Base-by-base conservation (phyloP, 257 asterid species). In the Capsicum baccatum region DNA sequence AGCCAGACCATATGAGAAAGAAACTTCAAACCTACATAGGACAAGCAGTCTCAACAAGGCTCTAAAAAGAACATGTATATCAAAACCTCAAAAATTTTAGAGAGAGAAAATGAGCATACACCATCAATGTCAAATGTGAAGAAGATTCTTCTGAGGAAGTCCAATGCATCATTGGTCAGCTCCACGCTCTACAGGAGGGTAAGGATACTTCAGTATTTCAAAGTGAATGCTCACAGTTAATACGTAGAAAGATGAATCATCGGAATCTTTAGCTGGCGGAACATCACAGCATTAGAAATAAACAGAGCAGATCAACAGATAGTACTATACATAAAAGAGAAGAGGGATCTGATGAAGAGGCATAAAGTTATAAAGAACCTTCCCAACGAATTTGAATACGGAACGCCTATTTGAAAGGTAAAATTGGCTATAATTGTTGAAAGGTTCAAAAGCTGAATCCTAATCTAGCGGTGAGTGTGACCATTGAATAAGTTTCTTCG, bases 161-260 rank as follows among this genome's bases (percentile, higher is more conserved):
- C 98, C 90, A 91, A 84, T 76, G 97, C 99, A 79, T 95, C 99
- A 87, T 84, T 89, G 80, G 97, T 91, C 79, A 97, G 92, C 97
- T 97, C 99, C 89, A 92, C 97, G 71, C 97, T 97, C 99, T 97
- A 76, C 88, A 88, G 62, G 86, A 67, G 48, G 78, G 64, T 60
- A 81, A 58, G 64, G 67, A 83, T 83, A 55, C 69, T 19, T 56
- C 47, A 62, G 47, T 58, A 76, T 50, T 48, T 82, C 70, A n/a
- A 83, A 52, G 26, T 52, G 57, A 83, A 67, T 2, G 8, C 14
- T 21, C 19, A 33, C 48, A 76, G 81, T 76, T 52, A 21, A 50
- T 74, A 13, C 17, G 8, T 52, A 78, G 81, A 26, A 76, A 52
- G 47, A 52, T 16, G 21, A 76, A 26, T 76, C 48, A 52, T 52